Base-by-base conservation (phyloP, 805 yeast genomes). In the Hanseniaspora valbyensis region DNA sequence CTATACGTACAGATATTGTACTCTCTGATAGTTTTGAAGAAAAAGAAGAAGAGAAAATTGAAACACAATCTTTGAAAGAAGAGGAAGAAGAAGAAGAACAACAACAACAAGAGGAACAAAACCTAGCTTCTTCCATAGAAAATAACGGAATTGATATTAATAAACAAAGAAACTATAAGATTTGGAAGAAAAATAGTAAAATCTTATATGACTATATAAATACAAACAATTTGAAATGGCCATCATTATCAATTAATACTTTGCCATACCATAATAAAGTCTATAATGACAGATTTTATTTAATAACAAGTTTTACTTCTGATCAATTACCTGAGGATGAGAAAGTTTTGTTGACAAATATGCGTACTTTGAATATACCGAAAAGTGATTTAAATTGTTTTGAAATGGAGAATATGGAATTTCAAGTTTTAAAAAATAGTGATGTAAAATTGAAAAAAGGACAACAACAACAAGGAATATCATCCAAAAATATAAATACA, bases 131-230 rank as follows among this genome's bases (percentile, higher is more conserved):
- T 30, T 12, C 6, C n/a, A 6, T 9, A 3, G 42, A 21, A 16
- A 4, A 21, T 12, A 37, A 14, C 21, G 41, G 16, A 5, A 45
- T 46, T 6, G 40, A 46, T 19, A 14, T 7, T 4, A 25, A 39
- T 34, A 52, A 57, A 28, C 67, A 63, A 50, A 54, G 55, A 28
- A 59, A 65, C 24, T 70, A 70, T 49, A 59, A 62, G 19, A 54
- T 54, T 8, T 87, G 95, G 95, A 87, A 86, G 63, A 80, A 83
- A 58, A 82, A 90, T 33, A 80, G 86, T 2, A 87, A 87, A 9
- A 69, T 81, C 55, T 69, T 85, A 51, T 87, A 87, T 64, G 84
- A 81, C 57, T 74, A 81, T 54, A 69, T 86, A 42, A 80, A 83
- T 54, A 81, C 92, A 3, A 75, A 74, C 43, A 78, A 82, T 8